phyloP scores from a whole-genome alignment of 1,139 yeast species.

The Candida albicans region DNA sequence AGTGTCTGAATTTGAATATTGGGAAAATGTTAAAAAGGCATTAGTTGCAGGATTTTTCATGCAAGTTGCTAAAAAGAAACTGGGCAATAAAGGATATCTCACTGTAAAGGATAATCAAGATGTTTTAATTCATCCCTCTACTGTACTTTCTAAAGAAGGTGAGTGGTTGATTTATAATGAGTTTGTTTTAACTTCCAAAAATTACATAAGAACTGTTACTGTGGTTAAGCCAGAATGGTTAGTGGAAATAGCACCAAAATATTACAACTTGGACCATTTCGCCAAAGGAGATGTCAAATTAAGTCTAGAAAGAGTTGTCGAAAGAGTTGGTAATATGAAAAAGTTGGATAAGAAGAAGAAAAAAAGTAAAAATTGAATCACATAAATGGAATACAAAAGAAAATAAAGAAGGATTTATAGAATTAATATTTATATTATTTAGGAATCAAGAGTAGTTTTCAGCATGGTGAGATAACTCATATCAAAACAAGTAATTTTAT shows the following conservation, averaged over 20 bases:
- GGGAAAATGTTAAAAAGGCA: constrained; percentile 87
- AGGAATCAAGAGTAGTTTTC: too few relatives aligned
- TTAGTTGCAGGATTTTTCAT: constrained; percentile 92
- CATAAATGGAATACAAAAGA: background rate
- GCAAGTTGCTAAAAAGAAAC: constrained; percentile 92
- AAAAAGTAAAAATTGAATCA: background rate
- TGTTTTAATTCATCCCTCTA: constrained; percentile 88
- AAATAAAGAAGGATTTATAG: too few relatives aligned
- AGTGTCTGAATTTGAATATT: constrained; percentile 58
- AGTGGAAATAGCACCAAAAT: constrained; percentile 81
- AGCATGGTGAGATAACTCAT: too few relatives aligned
- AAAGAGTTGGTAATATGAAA: constrained; percentile 46
- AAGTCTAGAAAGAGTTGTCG: constrained; percentile 69
- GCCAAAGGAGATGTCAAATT: constrained; percentile 80
- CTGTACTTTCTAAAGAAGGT: constrained; percentile 79
- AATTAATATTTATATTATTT: too few relatives aligned
- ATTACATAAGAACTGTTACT: constrained; percentile 96
- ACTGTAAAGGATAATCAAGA: constrained; percentile 97
- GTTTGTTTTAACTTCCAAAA: constrained; percentile 88
- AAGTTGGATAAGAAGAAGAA: constrained; percentile 32
- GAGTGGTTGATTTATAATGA: constrained; percentile 96
- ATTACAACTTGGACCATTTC: constrained; percentile 73
- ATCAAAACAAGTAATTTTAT: too few relatives aligned
- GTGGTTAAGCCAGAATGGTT: constrained; percentile 89
- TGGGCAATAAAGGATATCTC: constrained; percentile 70